Evolutionary conservation across 805 yeast species (phyloP).

Genomic region (Tetrapisispora iriomotensis): DNA sequence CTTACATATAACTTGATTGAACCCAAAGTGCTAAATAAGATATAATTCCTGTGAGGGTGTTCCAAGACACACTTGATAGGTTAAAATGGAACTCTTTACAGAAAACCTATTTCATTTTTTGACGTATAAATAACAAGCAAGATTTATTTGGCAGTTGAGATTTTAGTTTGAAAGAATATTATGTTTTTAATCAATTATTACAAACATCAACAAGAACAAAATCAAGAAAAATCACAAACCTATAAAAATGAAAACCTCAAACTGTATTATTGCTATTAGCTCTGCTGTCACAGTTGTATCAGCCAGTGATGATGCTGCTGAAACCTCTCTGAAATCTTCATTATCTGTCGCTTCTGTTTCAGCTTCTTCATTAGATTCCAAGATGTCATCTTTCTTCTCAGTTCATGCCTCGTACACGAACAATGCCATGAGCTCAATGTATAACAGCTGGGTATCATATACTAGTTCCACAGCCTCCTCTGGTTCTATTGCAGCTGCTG

Average conservation of each 20-base stretch:
- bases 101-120: too few relatives aligned
- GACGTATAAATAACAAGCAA: too few relatives aligned
- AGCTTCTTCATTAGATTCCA: background rate
- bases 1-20: too few relatives aligned
- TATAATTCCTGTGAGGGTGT: too few relatives aligned
- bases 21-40: too few relatives aligned
- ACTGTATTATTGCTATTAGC: background rate
- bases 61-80: too few relatives aligned
- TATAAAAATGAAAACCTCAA: background rate
- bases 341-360: background rate
- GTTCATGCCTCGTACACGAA: background rate
- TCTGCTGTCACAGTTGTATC: background rate
- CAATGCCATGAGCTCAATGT: background rate
- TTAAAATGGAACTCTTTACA: too few relatives aligned
- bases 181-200: too few relatives aligned
- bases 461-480: background rate
- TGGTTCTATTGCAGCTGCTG: slow-evolving; percentile 2
- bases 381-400: background rate
- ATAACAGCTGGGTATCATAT: background rate
- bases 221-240: background rate
- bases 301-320: background rate
- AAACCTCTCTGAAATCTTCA: background rate
- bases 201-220: background rate
- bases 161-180: too few relatives aligned
- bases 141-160: too few relatives aligned